Evolutionary conservation across 2,329 filamentous ascomycete genomes (phyloP), one percentile per base, ranked within the genome.

Genomic region (Apiospora kogelbergensis): DNA sequence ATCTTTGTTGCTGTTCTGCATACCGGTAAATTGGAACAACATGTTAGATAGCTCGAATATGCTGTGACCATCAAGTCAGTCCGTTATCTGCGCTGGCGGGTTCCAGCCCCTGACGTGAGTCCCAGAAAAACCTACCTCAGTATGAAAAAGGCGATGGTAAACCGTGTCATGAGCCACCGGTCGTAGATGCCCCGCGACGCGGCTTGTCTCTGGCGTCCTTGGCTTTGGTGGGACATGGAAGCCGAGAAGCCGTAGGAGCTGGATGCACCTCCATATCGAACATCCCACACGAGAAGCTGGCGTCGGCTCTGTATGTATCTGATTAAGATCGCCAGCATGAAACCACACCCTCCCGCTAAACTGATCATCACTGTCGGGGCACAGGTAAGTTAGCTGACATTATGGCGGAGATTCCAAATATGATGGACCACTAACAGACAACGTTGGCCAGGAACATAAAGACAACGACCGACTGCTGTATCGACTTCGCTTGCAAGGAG

Each of bases 91-190:
- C 44, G 15, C n/a, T n/a, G 24, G 4, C 9, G 4, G 2, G 46
- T 45, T n/a, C 26, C 17, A 9, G 1, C 5, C 17, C 53, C 17
- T n/a, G 7, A 37, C 15, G 40, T 42, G 53, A 57, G 15, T 17
- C 10, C 10, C 40, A 15, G 2, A 3, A 44, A 33, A 17, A 41
- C 77, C 72, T 70, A 81, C 80, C 80, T 76, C 46, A 84, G 73
- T 20, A 82, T 77, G 6, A 81, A 68, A 68, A 84, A 84, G 2
- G 78, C 83, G 11, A 85, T 77, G 0, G 79, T 79, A 70, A 85
- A 85, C 17, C 84, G 81, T 9, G 80, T 76, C 17, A 85, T 74
- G 6, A 85, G 77, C 77, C 82, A 84, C 42, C 76, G 77, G 70
- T 85, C 82, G 70, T 85, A 85, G 10, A 84, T 82, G 26, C 76